Evolutionary conservation across 1,284 basidiomycete species (phyloP), one percentile per base, ranked within the genome.

Genomic region (Rhizoctonia solani): DNA sequence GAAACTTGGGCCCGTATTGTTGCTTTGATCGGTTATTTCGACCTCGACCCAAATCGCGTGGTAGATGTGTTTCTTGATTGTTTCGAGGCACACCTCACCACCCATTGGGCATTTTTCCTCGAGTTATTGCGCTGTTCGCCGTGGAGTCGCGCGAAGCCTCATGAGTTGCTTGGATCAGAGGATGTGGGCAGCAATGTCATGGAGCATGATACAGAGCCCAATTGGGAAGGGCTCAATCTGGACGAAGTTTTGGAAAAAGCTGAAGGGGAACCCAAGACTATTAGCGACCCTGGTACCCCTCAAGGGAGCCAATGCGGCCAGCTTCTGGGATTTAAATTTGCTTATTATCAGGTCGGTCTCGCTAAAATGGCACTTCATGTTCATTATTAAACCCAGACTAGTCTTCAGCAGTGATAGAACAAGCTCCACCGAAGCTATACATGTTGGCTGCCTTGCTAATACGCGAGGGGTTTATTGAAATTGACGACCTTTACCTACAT

Each of bases 311-410:
- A 66, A 16, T 66, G 63, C 70, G 90, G 93, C 8, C 93, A 98
- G 77, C 89, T 98, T 1, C 80, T 99, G 13, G 96, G 96, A 21
- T 98, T 98, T 83, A 98, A 99, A 76, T 97, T 97, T 74, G 82
- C 83, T 9, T 88, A 90, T 76, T 98, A 96, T 77, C 88, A 93
- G 78, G 92, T 92, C 71, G 65, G 83, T 73, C 25, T 66, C 37
- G n/a, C 11, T 9, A 55, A 29, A 8, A 32, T 21, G 34, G 16
- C 39, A 19, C 71, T 72, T 46, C 68, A 72, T 25, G 63, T 21
- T 6, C 34, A 11, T 5, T 53, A 19, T 47, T 37, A 37, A 19
- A 29, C 55, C 0, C 13, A 19, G 1, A 50, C 44, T 72, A 90
- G 87, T 79, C 81, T 27, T 74, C 81, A 32, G 87, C 88, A 42